A percentile compares a stretch with the other conserved stretches of the same genome.
These are phyloP conservation scores for Rutstroemia sp. DNA, from an alignment of 2,329 filamentous ascomycete species.

Conservation along the genomic window DNA sequence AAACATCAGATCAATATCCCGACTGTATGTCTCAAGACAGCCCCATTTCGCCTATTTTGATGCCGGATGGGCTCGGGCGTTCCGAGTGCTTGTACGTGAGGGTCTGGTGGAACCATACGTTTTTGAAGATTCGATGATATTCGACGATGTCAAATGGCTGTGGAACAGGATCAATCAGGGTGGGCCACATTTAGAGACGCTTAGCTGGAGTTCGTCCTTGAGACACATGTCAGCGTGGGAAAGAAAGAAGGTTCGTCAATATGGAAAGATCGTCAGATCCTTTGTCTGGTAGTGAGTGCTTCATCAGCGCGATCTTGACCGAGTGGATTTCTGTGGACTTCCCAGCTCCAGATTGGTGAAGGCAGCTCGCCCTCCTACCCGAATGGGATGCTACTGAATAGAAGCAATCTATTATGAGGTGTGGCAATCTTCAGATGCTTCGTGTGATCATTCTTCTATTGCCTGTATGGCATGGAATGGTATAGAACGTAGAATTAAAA, in stretches of 20 bases:
- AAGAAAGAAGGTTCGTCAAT: neutral
- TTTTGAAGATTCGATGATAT: neutral
- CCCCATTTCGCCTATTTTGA: neutral
- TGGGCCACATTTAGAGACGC: neutral
- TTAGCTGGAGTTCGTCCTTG: neutral
- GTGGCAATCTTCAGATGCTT: neutral
- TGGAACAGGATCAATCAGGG: neutral
- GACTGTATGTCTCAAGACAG: neutral
- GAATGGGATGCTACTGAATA: neutral
- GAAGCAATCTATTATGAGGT: conserved; percentile 5
- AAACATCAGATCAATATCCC: neutral
- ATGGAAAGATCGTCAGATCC: neutral
- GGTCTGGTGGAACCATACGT: neutral
- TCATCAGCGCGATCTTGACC: neutral
- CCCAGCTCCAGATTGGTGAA: neutral
- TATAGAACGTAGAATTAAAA: conserved; percentile 1
- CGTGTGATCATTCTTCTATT: neutral
- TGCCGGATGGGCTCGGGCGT: neutral
- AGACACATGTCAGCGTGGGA: neutral
- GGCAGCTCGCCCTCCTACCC: neutral
- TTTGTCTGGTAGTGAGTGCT: neutral
- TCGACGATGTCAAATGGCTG: neutral
- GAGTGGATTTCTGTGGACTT: neutral
- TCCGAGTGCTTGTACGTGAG: neutral
- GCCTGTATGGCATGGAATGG: neutral